A percentile compares a stretch with the other conserved stretches of the same genome.
phyloP scores from a whole-genome alignment of 768 basidiomycete species.

The Podaxis sp. region DNA sequence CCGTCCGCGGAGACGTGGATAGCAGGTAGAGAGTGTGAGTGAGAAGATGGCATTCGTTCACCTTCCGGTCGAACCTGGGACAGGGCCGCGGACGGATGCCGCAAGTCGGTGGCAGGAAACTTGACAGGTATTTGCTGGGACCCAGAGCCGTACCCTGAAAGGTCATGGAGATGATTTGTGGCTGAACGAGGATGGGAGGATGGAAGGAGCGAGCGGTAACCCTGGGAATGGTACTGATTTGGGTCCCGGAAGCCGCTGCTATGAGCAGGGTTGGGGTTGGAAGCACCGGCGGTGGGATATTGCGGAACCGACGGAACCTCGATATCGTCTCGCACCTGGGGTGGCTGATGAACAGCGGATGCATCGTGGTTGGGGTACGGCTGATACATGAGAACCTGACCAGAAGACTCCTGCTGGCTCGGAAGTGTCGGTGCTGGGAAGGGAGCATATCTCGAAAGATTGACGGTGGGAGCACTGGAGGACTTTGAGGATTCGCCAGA shows the following conservation, averaged over 20 bases:
- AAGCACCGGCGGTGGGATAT: neutral
- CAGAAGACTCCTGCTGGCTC: constrained; percentile 25
- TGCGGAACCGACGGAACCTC: constrained; percentile 22
- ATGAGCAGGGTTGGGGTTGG: neutral
- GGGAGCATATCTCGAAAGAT: constrained; percentile 36
- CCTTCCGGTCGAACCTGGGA: neutral
- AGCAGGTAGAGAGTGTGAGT: neutral
- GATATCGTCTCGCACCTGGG: constrained; percentile 21
- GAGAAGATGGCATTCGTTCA: neutral
- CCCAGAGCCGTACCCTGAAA: neutral
- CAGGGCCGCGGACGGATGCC: neutral
- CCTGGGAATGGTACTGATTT: neutral
- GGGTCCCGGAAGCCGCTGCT: constrained; percentile 1
- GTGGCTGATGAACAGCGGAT: constrained; percentile 21
- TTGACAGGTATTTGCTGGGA: neutral
- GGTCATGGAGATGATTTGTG: neutral
- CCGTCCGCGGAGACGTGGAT: neutral
- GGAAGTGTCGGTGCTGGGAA: constrained; percentile 36
- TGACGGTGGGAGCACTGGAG: constrained; percentile 24
- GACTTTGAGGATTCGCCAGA: constrained; percentile 28
- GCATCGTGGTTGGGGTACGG: constrained; percentile 32
- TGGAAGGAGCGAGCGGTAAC: constrained; percentile 10
- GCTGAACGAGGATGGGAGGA: neutral
- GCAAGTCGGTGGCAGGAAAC: neutral
- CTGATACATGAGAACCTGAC: constrained; percentile 40